Evolutionary conservation across 1,284 basidiomycete species (phyloP).

Genomic region (Meripilus lineatus): DNA sequence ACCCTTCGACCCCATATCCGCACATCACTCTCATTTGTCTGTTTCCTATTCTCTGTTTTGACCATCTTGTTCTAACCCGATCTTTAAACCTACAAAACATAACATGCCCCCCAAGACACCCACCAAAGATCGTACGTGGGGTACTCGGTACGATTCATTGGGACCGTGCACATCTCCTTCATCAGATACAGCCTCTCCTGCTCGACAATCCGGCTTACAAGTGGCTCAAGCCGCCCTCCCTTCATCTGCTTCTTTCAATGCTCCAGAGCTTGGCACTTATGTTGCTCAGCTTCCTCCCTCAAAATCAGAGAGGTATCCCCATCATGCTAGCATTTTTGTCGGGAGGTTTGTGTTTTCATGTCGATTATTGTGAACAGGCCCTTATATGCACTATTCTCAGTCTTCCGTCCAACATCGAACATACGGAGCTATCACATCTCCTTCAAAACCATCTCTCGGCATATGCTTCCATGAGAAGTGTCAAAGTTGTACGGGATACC

Average conservation of each 20-base stretch:
- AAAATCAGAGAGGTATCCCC: constrained; percentile 48
- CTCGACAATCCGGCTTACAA: no score
- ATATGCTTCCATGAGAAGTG: constrained; percentile 54
- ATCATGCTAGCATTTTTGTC: constrained; percentile 76
- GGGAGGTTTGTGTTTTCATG: constrained; percentile 52
- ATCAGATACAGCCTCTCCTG: constrained; percentile 22
- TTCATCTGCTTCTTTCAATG: constrained; percentile 19
- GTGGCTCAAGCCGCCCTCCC: background rate
- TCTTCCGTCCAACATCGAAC: constrained; percentile 63
- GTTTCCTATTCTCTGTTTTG: no score
- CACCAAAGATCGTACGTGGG: constrained; percentile 40
- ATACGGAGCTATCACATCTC: constrained; percentile 50
- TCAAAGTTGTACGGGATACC: constrained; percentile 72
- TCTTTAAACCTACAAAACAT: no score
- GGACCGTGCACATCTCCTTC: constrained; percentile 26
- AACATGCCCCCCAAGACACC: constrained; percentile 20
- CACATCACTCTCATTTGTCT: no score
- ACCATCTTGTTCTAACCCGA: no score
- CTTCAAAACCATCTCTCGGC: constrained; percentile 60
- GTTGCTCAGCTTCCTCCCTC: constrained; percentile 17
- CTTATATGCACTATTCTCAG: constrained; percentile 31
- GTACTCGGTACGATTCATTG: constrained; percentile 63
- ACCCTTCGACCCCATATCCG: no score
- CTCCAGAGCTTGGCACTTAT: constrained; percentile 18
- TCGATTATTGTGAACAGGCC: constrained; percentile 3